Base-by-base conservation (phyloP, 2,329 filamentous ascomycete genomes). In the Ophiostoma novo-ulmi region DNA sequence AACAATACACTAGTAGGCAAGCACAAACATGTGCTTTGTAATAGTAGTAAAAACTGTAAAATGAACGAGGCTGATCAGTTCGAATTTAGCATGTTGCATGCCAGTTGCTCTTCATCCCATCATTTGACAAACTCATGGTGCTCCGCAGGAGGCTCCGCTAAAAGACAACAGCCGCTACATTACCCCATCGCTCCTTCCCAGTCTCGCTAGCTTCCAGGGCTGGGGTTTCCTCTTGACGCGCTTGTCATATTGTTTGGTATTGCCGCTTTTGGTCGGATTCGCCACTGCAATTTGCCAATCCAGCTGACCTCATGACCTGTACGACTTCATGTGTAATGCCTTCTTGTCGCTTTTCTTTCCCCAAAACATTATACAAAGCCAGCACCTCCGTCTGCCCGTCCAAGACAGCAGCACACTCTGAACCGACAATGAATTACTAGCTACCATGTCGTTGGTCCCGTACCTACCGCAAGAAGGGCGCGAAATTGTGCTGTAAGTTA, bases 401-500 rank as follows among this genome's bases (percentile, higher is more conserved):
- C 35, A 41, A 35, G 65, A 48, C 39, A 31, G 52, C 11, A 14
- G 20, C 38, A 31, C n/a, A 41, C 8, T 17, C 20, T 38, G 35
- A 26, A 44, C 22, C 36, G 13, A 67, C 39, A 41, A 67, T 67
- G 65, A 22, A 31, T 48, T 14, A 39, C 38, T 48, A 44, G 39
- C 13, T 22, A 61, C 66, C 70, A 76, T 88, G 85, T 93, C 91
- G 75, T 83, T 95, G 76, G 89, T 95, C 74, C 91, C 91, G 4
- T 94, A 93, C 77, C 85, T 87, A 70, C 86, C 89, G 67, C 86
- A 85, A 73, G 91, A 93, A 76, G 90, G 89, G 75, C 87, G 90
- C 75, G 90, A 94, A 78, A 88, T 95, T 75, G 91, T 94, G 55
- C 83, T 95, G 91, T 94, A 85, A 77, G 91, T 63, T 65, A 70